These are phyloP conservation scores for Rhynchosporium agropyri DNA, from an alignment of 2,329 filamentous ascomycete species.

Conservation along the genomic window DNA sequence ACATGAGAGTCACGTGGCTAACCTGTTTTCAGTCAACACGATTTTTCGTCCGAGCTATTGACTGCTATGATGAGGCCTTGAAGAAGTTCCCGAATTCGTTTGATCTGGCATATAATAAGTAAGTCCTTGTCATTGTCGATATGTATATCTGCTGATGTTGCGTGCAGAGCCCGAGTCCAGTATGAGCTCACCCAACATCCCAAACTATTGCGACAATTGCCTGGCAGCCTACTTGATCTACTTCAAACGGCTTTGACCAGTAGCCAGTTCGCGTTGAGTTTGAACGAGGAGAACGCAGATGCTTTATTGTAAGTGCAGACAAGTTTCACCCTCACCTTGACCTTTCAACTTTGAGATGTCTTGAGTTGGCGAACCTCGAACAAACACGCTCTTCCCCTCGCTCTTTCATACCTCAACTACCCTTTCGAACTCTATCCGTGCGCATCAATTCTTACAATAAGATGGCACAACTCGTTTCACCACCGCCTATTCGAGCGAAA, in stretches of 20 bases:
- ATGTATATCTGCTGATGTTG: conserved; percentile 20
- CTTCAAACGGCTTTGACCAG: conserved; percentile 63
- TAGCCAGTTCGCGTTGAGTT: conserved; percentile 61
- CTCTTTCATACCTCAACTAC: not conserved
- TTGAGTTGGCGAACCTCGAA: not conserved
- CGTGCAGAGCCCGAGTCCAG: conserved; percentile 63
- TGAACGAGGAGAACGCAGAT: conserved; percentile 67
- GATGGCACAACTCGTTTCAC: not conserved
- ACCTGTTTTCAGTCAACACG: conserved; percentile 42
- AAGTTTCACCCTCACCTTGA: conserved; percentile 7
- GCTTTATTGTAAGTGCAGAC: conserved; percentile 55
- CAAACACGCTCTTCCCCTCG: not conserved
- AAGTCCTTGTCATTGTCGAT: conserved; percentile 38
- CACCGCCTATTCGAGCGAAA: not conserved
- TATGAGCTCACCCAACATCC: conserved; percentile 71
- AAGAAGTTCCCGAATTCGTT: conserved; percentile 62
- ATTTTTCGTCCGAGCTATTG: conserved; percentile 65
- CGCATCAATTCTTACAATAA: not conserved
- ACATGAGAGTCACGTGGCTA: conserved; percentile 17
- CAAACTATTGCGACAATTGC: conserved; percentile 61
- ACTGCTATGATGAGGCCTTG: conserved; percentile 66
- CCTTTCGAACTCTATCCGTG: not conserved
- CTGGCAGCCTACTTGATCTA: conserved; percentile 54
- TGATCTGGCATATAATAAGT: conserved; percentile 78
- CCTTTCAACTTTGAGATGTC: not conserved